Evolutionary conservation across 352 stramenopile genomes (phyloP).

Genomic region (Poterioochromonas sp.): DNA sequence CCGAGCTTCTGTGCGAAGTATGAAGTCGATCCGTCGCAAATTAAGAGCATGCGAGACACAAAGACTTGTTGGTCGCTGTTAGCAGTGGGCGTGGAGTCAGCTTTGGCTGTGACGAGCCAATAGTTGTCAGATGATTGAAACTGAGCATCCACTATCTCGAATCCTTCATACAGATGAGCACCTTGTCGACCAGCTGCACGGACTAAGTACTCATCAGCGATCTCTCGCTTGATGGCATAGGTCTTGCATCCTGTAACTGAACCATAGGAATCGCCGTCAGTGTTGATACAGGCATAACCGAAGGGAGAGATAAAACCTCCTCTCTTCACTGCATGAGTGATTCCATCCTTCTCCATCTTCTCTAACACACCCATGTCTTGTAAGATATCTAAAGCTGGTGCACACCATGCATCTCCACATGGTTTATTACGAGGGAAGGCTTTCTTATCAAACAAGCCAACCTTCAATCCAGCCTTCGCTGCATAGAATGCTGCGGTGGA

Average conservation of each 20-base stretch:
- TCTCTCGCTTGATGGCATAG: constrained; percentile 34
- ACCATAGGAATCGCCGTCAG: constrained; percentile 25
- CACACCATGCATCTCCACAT: constrained; percentile 27
- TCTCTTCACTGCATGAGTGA: constrained; percentile 2
- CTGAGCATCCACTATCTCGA: background rate
- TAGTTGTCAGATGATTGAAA: background rate
- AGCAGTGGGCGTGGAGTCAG: background rate
- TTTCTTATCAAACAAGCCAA: constrained; percentile 20
- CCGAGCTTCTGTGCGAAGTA: constrained; percentile 26
- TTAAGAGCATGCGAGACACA: background rate
- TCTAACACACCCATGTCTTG: constrained; percentile 15
- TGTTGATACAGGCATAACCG: constrained; percentile 32
- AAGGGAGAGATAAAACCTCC: constrained; percentile 26
- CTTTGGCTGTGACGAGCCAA: background rate
- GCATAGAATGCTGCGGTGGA: constrained; percentile 8
- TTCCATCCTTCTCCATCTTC: constrained; percentile 19
- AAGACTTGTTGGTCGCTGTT: background rate
- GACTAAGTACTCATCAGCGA: constrained; percentile 19
- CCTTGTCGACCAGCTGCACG: background rate
- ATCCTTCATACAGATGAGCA: background rate
- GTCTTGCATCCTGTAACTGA: constrained; percentile 32
- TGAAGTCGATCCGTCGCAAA: constrained; percentile 2
- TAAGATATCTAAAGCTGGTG: constrained; percentile 5
- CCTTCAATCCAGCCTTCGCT: background rate
- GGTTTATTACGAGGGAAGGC: constrained; percentile 17